phyloP scores from a whole-genome alignment of 345 rosid genomes.

The Arabidopsis arenosa region DNA sequence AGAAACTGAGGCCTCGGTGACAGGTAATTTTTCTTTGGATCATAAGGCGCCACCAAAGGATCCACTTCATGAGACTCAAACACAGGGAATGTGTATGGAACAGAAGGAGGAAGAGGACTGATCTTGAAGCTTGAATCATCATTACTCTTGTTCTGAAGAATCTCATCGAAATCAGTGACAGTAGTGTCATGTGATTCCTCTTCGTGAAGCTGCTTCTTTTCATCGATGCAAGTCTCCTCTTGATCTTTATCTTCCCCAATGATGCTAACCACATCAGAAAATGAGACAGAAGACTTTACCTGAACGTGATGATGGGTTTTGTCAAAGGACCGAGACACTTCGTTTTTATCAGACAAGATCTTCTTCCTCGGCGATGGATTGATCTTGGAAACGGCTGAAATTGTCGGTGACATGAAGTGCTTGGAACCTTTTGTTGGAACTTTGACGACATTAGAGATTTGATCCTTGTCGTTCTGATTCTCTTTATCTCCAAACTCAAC shows the following conservation, averaged over 20 bases:
- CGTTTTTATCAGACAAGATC: conserved; percentile 70
- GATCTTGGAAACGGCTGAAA: conserved; percentile 79
- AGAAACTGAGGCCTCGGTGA: conserved; percentile 77
- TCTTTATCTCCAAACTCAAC: conserved; percentile 68
- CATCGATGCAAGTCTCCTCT: conserved; percentile 27
- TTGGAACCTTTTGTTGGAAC: conserved; percentile 60
- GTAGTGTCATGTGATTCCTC: conserved; percentile 49
- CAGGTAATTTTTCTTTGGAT: conserved; percentile 65
- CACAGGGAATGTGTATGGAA: conserved; percentile 45
- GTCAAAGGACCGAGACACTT: conserved; percentile 48
- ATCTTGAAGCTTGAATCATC: conserved; percentile 49
- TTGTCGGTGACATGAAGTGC: conserved; percentile 90
- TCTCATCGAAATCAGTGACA: conserved; percentile 39
- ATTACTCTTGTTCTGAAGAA: conserved; percentile 41
- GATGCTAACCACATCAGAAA: conserved; percentile 50
- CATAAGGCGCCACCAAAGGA: conserved; percentile 64
- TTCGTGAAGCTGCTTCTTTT: conserved; percentile 13
- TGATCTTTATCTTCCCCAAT: conserved; percentile 37
- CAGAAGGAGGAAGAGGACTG: conserved; percentile 43
- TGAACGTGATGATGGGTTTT: conserved; percentile 38
- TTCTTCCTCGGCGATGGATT: conserved; percentile 77
- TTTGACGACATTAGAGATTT: conserved; percentile 42
- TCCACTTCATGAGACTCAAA: conserved; percentile 75
- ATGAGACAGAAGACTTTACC: conserved; percentile 50
- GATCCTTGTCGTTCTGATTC: conserved; percentile 49